Evolutionary conservation across 106 monocot species (phyloP), one percentile per base, ranked within the genome.

Genomic region (Amphibolis antarctica): DNA sequence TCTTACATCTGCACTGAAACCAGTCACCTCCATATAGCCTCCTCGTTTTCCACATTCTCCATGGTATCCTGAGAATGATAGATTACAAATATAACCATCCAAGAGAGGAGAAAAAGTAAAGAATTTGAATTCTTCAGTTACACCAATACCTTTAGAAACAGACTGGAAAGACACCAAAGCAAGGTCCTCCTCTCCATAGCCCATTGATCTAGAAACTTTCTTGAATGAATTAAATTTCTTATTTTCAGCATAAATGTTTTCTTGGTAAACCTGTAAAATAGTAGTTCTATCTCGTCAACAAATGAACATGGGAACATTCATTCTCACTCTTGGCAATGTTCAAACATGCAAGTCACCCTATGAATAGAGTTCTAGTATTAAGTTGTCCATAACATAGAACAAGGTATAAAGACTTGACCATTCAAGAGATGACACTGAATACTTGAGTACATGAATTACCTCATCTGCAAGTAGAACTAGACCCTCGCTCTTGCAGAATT

Each of bases 31-130:
- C 89, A 94, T 89, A 74, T 94, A 94, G 42, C 94, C 94, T 44
- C 94, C 94, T 66, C 94, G 81, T 77, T 86, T 94, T 15, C 94
- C 94, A 80, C 94, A 94, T 77, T 94, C 94, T 30, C 94, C 94
- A 70, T 94, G 74, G 63, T 89, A 94, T 25, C 94, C 94, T 94
- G 66, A 44, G 30, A 10, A 25, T 65, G 36, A 58, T 36, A 15
- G 65, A 45, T 28, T 56, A 48, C 15, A 18, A 55, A 67, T 15
- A 15, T 28, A 7, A 53, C 9, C 7, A 13, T 3, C 2, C 56
- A 56, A 26, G 56, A 56, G n/a, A 10, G 12, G 18, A 18, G 10
- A 26, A 1, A 14, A 36, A 5, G 18, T 0, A 9, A 29, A 15
- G 50, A 0, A n/a, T 18, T 46, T n/a, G 15, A 20, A 2, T 1